A percentile compares a stretch with the other conserved stretches of the same genome.
Conservation (phyloP, 352 stramenopile genomes). For the Phytopythium mirpurense region DNA sequence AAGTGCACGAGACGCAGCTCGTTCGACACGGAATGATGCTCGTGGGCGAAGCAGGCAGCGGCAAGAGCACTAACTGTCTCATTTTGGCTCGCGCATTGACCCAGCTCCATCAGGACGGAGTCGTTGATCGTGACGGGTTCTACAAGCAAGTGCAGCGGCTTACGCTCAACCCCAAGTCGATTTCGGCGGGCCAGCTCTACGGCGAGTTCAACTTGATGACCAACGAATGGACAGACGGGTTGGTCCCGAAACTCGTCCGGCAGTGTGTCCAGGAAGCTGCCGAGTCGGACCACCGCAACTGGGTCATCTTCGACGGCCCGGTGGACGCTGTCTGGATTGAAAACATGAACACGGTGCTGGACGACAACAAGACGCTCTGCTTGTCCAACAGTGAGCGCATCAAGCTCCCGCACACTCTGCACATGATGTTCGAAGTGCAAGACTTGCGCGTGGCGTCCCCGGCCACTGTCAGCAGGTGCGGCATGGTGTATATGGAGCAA, state of each 20-base stretch:
- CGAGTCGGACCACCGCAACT: conserved; percentile 84
- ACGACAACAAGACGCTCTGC: conserved; percentile 88
- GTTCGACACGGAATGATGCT: conserved; percentile 95
- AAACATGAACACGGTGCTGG: conserved; percentile 90
- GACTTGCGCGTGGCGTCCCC: conserved; percentile 86
- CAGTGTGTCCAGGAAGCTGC: conserved; percentile 78
- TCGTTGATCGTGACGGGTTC: conserved; percentile 81
- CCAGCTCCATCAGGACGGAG: conserved; percentile 69
- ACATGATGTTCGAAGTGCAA: conserved; percentile 94
- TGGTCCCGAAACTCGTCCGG: conserved; percentile 91
- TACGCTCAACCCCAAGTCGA: conserved; percentile 94
- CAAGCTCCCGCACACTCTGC: conserved; percentile 79
- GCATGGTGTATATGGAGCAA: conserved; percentile 93
- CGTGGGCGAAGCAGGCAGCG: conserved; percentile 86
- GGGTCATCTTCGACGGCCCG: conserved; percentile 89
- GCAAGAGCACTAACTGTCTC: conserved; percentile 85
- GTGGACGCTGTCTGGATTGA: conserved; percentile 93
- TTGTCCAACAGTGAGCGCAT: conserved; percentile 86
- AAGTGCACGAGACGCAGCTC: conserved; percentile 88
- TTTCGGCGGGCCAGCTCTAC: conserved; percentile 94
- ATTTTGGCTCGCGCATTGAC: conserved; percentile 71
- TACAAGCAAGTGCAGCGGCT: conserved; percentile 86
- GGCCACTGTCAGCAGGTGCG: conserved; percentile 85
- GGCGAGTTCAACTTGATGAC: conserved; percentile 93
- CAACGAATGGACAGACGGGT: conserved; percentile 92